Percentiles rank a stretch among this genome's conserved stretches.
phyloP scores from a whole-genome alignment of 2,329 filamentous ascomycete genomes.

The Pseudocercospora fijiensis region DNA sequence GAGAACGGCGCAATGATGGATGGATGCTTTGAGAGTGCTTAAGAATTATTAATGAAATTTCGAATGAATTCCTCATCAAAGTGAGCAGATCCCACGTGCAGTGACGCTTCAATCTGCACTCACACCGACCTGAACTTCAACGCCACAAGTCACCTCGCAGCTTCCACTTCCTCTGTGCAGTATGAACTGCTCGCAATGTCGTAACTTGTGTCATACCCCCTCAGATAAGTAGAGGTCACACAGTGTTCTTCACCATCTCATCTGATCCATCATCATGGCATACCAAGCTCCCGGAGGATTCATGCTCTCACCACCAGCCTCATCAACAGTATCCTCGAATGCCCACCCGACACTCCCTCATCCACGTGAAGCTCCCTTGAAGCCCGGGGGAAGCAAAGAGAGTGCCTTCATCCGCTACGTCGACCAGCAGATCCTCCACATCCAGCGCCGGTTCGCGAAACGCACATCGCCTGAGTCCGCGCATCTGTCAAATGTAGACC shows the following conservation, averaged over 20 bases:
- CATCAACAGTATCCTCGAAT: constrained; percentile 44
- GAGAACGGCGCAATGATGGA: background rate
- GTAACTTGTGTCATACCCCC: background rate
- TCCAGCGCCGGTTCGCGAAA: constrained; percentile 56
- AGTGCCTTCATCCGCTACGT: constrained; percentile 58
- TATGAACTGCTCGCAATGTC: background rate
- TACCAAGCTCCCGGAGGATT: constrained; percentile 41
- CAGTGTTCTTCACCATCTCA: background rate
- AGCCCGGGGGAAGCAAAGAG: constrained; percentile 59
- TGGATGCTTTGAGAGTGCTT: background rate
- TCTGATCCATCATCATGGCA: background rate
- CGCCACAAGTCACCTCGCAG: too few species aligned
- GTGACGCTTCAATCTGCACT: too few species aligned
- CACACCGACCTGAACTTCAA: background rate
- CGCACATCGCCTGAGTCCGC: constrained; percentile 38
- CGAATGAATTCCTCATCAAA: background rate
- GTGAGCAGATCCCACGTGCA: background rate
- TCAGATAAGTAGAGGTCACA: background rate
- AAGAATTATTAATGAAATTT: background rate
- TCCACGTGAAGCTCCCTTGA: constrained; percentile 54
- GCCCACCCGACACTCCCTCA: constrained; percentile 47
- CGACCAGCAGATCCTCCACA: constrained; percentile 52
- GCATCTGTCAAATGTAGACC: constrained; percentile 26
- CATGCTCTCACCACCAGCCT: constrained; percentile 52
- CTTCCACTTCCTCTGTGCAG: background rate